Conservation (phyloP, 257 asterid genomes). For the Gentiana straminea region DNA sequence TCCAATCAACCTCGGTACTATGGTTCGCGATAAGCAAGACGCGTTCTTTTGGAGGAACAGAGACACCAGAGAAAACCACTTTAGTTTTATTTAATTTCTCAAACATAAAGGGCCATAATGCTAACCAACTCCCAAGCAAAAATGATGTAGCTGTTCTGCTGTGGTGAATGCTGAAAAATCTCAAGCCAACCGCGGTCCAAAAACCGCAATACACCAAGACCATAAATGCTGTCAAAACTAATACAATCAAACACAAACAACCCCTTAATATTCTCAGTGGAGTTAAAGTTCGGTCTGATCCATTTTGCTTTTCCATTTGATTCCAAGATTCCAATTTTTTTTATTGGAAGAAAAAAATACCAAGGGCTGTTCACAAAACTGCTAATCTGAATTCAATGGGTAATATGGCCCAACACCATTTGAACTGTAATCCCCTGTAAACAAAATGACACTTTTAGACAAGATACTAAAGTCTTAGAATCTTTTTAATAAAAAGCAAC, state of each 20-base stretch:
- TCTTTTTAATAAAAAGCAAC: too few species aligned
- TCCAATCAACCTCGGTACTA: constrained; percentile 93
- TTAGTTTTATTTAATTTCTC: constrained; percentile 68
- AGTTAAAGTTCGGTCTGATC: constrained; percentile 49
- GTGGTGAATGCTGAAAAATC: constrained; percentile 46
- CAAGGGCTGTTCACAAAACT: too few species aligned
- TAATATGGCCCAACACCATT: too few species aligned
- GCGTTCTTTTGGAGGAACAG: constrained; percentile 53
- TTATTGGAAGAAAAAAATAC: too few species aligned
- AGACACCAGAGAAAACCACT: constrained; percentile 77
- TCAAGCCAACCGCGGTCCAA: constrained; percentile 46
- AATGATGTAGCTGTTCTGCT: constrained; percentile 57
- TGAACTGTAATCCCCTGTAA: too few species aligned
- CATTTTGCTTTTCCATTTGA: constrained; percentile 33
- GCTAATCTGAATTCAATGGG: too few species aligned
- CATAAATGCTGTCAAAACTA: constrained; percentile 64
- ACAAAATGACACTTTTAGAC: too few species aligned
- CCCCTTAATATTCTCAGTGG: constrained; percentile 43
- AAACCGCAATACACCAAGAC: constrained; percentile 57
- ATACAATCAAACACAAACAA: constrained; percentile 42
- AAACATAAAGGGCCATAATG: constrained; percentile 84
- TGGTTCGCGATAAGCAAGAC: constrained; percentile 71
- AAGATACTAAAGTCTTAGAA: too few species aligned
- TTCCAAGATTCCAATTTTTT: background rate
- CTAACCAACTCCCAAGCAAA: constrained; percentile 74